phyloP scores from a whole-genome alignment of 441 rosid species.

The Pelargonium myrrhifolium region DNA sequence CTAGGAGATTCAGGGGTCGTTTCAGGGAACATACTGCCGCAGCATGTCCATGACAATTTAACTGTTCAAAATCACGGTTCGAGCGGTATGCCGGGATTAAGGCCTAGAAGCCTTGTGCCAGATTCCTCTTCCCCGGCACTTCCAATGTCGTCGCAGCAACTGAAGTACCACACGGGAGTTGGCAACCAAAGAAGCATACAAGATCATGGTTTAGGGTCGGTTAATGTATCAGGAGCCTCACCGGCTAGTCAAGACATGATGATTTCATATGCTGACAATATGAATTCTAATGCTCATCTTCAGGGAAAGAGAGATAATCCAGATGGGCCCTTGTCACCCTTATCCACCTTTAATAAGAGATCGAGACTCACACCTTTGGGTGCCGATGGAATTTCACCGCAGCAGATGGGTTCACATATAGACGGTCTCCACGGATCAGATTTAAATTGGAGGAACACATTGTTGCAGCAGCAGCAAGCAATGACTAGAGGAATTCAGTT shows the following conservation, averaged over 20 bases:
- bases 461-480: slow-evolving; percentile 49
- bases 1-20: slow-evolving; percentile 34
- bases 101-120: slow-evolving; percentile 45
- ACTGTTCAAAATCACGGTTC: slow-evolving; percentile 48
- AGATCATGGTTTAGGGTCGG: neutral
- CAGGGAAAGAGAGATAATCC: slow-evolving; percentile 67
- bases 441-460: slow-evolving; percentile 55
- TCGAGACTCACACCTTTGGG: slow-evolving; percentile 38
- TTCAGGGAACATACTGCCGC: slow-evolving; percentile 43
- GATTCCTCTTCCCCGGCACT: slow-evolving; percentile 47
- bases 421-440: slow-evolving; percentile 62
- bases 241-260: slow-evolving; percentile 64
- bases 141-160: slow-evolving; percentile 48
- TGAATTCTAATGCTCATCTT: slow-evolving; percentile 41
- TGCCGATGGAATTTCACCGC: slow-evolving; percentile 63
- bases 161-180: slow-evolving; percentile 45
- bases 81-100: slow-evolving; percentile 34
- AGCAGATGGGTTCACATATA: slow-evolving; percentile 44
- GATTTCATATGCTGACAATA: slow-evolving; percentile 48
- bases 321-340: slow-evolving; percentile 58
- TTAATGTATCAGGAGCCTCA: slow-evolving; percentile 40
- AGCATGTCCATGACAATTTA: slow-evolving; percentile 46
- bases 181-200: slow-evolving; percentile 22
- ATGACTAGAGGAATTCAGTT: slow-evolving; percentile 61
- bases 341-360: slow-evolving; percentile 59